phyloP scores from a whole-genome alignment of 352 stramenopile species.

The Pythium plurisporium region DNA sequence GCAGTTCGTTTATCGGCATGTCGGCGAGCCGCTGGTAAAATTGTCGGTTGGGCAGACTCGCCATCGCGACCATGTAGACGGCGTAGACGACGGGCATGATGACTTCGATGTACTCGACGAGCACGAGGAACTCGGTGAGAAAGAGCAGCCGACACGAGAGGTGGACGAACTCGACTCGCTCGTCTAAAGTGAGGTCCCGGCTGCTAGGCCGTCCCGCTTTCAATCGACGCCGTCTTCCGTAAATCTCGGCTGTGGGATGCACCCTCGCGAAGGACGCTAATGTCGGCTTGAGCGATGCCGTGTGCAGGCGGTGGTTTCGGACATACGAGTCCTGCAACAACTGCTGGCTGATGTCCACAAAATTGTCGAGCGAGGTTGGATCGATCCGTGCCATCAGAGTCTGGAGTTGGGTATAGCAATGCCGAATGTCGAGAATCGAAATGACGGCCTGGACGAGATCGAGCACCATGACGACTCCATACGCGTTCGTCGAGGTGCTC shows the following conservation, averaged over 20 bases:
- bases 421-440: conserved; percentile 17
- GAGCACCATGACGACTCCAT: conserved; percentile 19
- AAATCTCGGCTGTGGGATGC: too few species aligned
- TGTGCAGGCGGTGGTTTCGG: too few species aligned
- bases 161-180: conserved; percentile 6
- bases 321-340: too few species aligned
- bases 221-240: too few species aligned
- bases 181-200: too few species aligned
- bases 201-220: too few species aligned
- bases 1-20: not conserved
- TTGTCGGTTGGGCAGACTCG: conserved; percentile 4
- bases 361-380: too few species aligned
- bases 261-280: too few species aligned
- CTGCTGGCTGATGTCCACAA: too few species aligned
- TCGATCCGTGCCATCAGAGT: not conserved
- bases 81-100: conserved; percentile 17
- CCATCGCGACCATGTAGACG: conserved; percentile 4
- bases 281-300: too few species aligned
- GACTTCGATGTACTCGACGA: too few species aligned
- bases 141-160: conserved; percentile 3
- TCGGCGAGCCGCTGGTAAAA: conserved; percentile 1
- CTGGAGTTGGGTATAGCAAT: not conserved
- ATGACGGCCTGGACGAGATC: conserved; percentile 29
- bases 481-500: conserved; percentile 20
- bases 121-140: conserved; percentile 16